These are phyloP conservation scores for Stephania yunnanensis DNA, from an alignment of 164 flowering plant genomes.

Conservation along the genomic window DNA sequence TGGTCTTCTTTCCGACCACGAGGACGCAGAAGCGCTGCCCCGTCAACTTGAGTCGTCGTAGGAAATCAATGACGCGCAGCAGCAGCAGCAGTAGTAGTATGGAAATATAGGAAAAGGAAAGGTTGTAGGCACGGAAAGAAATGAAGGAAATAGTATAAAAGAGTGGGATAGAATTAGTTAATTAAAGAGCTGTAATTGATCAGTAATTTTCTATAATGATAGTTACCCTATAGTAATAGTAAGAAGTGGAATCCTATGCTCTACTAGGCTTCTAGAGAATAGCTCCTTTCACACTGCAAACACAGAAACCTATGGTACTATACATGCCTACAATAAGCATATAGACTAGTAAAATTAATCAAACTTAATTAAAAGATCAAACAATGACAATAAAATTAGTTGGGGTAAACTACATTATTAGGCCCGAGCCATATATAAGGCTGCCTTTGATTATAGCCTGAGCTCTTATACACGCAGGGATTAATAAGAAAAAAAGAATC, in stretches of 20 bases:
- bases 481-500: too few species aligned
- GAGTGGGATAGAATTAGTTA: background rate
- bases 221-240: too few species aligned
- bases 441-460: too few species aligned
- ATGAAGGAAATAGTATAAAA: background rate
- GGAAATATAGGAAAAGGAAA: too few species aligned
- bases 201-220: background rate
- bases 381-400: too few species aligned
- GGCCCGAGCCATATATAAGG: too few species aligned
- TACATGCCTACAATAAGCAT: too few species aligned
- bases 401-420: too few species aligned
- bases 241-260: background rate
- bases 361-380: too few species aligned
- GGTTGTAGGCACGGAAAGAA: background rate
- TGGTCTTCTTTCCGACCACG: constrained; percentile 93
- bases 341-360: too few species aligned
- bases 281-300: too few species aligned
- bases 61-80: background rate
- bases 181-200: background rate
- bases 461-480: too few species aligned
- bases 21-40: constrained; percentile 87
- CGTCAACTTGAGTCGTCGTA: constrained; percentile 42
- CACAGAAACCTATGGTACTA: background rate
- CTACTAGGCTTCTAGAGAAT: background rate
- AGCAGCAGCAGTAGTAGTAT: background rate